Evolutionary conservation across 2,329 filamentous ascomycete genomes (phyloP).

Genomic region (Sphaerostilbella broomeana): DNA sequence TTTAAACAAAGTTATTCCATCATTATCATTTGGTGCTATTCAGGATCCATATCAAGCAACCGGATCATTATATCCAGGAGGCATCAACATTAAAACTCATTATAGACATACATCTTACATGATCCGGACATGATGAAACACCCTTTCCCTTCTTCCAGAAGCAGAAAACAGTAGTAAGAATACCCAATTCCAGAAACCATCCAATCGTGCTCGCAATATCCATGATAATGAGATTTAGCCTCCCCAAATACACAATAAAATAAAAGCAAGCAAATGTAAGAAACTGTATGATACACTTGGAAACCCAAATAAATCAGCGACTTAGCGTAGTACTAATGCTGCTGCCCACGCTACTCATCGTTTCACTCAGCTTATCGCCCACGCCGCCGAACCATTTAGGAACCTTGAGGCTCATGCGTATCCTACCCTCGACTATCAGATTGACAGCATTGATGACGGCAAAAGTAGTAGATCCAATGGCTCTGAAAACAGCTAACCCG

Average conservation of each 20-base stretch:
- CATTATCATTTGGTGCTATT: background rate
- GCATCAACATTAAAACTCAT: conserved; percentile 12
- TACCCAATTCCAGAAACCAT: background rate
- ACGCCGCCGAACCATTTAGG: conserved; percentile 38
- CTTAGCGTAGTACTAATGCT: conserved; percentile 38
- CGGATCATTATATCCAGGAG: conserved; percentile 1
- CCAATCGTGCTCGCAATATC: background rate
- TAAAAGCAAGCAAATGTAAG: conserved; percentile 2
- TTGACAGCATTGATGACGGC: conserved; percentile 79
- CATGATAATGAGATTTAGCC: too few relatives aligned
- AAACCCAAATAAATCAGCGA: conserved; percentile 2
- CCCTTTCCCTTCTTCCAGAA: conserved; percentile 3
- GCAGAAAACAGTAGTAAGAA: background rate
- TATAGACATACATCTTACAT: conserved; percentile 17
- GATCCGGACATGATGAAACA: conserved; percentile 7
- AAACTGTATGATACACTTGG: background rate
- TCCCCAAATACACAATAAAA: background rate
- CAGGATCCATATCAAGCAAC: background rate
- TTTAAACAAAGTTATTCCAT: background rate
- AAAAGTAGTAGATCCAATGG: conserved; percentile 74
- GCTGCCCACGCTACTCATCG: conserved; percentile 43
- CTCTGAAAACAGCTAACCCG: conserved; percentile 77
- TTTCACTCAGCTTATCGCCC: conserved; percentile 39
- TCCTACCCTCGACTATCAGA: conserved; percentile 76
- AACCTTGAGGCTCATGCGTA: conserved; percentile 52